These are phyloP conservation scores for Geotrichum cucujoidarum DNA, from an alignment of 1,139 yeast genomes.

Conservation along the genomic window DNA sequence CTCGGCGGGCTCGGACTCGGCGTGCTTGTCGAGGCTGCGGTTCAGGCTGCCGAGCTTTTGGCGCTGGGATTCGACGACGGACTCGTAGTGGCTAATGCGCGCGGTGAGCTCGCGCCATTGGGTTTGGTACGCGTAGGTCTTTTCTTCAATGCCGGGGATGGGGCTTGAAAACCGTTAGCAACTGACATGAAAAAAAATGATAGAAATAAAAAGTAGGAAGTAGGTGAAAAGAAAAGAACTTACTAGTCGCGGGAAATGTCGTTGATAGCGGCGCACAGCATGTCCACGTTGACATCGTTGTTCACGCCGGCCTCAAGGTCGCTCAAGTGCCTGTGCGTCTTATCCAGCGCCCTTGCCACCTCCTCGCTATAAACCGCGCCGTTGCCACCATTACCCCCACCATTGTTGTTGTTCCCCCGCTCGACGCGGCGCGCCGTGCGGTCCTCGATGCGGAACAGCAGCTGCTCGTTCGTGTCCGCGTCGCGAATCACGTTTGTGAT, in stretches of 20 bases:
- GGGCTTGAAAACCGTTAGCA: conserved; percentile 15
- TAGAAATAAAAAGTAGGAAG: too few relatives aligned
- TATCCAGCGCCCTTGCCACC: conserved; percentile 9
- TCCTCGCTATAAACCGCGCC: conserved; percentile 1
- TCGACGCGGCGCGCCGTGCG: conserved; percentile 9
- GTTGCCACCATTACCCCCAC: too few relatives aligned
- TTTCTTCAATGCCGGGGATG: conserved; percentile 30
- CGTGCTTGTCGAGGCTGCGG: background rate
- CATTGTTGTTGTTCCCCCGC: too few relatives aligned
- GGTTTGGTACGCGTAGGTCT: conserved; percentile 25
- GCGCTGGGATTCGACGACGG: conserved; percentile 29
- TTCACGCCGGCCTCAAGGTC: conserved; percentile 14
- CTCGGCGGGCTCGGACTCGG: background rate
- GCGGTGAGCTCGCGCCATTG: conserved; percentile 27
- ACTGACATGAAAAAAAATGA: background rate
- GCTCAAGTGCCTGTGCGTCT: conserved; percentile 24
- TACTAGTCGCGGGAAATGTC: conserved; percentile 17
- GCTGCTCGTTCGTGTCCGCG: conserved; percentile 51
- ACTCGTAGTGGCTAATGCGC: conserved; percentile 33
- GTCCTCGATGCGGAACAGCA: conserved; percentile 43
- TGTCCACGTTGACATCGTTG: conserved; percentile 18
- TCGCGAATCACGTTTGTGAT: conserved; percentile 59
- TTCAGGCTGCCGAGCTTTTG: conserved; percentile 1
- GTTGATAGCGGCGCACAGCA: conserved; percentile 17
- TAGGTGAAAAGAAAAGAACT: too few relatives aligned